Evolutionary conservation across 306 rosid species (phyloP), one percentile per base, ranked within the genome.

Genomic region (Fagus sylvatica): DNA sequence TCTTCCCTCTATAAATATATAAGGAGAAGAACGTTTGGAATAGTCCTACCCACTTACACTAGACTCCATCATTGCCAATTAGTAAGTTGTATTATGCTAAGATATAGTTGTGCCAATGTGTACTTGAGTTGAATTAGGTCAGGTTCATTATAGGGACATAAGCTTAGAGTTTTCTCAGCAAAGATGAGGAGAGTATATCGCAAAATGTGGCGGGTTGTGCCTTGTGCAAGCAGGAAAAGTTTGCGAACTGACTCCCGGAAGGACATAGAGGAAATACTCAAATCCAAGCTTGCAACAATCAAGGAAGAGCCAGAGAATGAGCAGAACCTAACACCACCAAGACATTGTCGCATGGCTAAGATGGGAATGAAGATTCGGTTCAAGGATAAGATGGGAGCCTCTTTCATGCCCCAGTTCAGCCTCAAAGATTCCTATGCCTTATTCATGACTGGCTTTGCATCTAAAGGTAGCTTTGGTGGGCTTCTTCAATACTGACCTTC

Each of bases 251-350:
- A 88, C 3, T 91, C 91, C 1, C 83, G 82, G 83, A 85, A 83
- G 69, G 93, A 88, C 74, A 88, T 85, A 75, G 94, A 88, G 72
- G 90, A 89, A 33, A 88, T 91, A 77, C 83, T 89, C 78, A 86
- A 90, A 84, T 82, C 87, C 79, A 91, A 89, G 87, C 92, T 91
- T 79, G 81, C 92, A 56, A 89, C 92, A 8, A 91, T 91, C 57
- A 80, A 69, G 61, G 97, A 91, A 80, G 97, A 89, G 74, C 91
- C 94, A n/a, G 97, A 91, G 7, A 81, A 80, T 60, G 91, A 89
- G 40, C 90, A 86, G 81, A 81, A 49, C 57, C 60, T 69, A 15
- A 72, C 86, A 74, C 80, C 86, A 3, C 85, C 89, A 64, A 80
- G 86, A 19, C 81, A 81, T 13, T 5, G 79, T 81, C 46, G 85